Evolutionary conservation across 352 stramenopile species (phyloP).

Genomic region (Plasmopara halstedii): DNA sequence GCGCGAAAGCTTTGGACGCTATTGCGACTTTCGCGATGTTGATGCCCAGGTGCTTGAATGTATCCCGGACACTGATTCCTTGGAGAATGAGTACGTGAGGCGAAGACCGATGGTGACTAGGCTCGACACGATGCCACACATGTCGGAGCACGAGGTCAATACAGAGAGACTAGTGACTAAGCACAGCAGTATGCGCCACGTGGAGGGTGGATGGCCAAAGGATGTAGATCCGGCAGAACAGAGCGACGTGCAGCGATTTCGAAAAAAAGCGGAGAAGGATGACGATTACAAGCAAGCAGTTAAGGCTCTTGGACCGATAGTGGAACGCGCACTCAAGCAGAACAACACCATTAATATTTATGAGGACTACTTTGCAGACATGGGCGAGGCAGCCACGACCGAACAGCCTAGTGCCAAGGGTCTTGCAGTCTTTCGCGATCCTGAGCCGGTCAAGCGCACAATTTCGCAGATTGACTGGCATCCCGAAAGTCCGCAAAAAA

Average conservation of each 20-base stretch:
- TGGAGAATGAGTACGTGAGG: slow-evolving; percentile 87
- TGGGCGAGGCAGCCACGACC: slow-evolving; percentile 87
- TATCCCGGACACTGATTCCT: slow-evolving; percentile 77
- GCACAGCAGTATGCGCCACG: slow-evolving; percentile 91
- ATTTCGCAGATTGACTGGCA: slow-evolving; percentile 97
- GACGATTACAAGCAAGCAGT: slow-evolving; percentile 95
- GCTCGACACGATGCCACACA: slow-evolving; percentile 88
- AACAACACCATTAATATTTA: slow-evolving; percentile 99
- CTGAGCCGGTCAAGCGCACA: slow-evolving; percentile 88
- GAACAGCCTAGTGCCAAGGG: slow-evolving; percentile 95
- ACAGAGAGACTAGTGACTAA: slow-evolving; percentile 91
- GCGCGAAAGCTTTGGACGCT: slow-evolving; percentile 89
- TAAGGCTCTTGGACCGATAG: slow-evolving; percentile 88
- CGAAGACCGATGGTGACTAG: slow-evolving; percentile 80
- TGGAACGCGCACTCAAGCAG: slow-evolving; percentile 92
- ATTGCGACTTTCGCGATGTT: slow-evolving; percentile 88
- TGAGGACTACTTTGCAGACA: slow-evolving; percentile 92
- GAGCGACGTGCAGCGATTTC: slow-evolving; percentile 92
- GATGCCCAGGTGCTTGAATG: slow-evolving; percentile 87
- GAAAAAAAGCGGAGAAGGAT: slow-evolving; percentile 97
- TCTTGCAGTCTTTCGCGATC: slow-evolving; percentile 95
- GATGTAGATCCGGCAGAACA: slow-evolving; percentile 96
- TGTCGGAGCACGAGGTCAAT: slow-evolving; percentile 91
- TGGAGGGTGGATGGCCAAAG: slow-evolving; percentile 96
- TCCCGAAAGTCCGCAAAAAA: slow-evolving; percentile 91